phyloP scores from a whole-genome alignment of 345 rosid genomes.

The Salix viminalis region DNA sequence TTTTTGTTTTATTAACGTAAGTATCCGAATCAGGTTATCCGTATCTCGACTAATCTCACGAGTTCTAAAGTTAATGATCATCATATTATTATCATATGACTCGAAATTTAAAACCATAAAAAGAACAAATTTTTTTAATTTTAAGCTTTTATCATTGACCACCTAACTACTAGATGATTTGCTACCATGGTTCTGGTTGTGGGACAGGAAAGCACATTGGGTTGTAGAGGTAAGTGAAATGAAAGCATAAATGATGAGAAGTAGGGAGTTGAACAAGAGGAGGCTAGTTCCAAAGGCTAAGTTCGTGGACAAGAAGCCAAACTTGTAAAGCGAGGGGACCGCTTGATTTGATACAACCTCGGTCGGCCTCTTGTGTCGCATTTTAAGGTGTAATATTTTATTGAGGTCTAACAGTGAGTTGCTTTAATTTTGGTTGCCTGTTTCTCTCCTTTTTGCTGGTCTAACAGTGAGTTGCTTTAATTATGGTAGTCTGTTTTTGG shows the following conservation, averaged over 20 bases:
- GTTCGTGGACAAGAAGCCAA: conserved; percentile 38
- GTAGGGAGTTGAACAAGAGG: background rate
- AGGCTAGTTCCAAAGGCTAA: conserved; percentile 25
- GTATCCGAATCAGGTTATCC: accelerated
- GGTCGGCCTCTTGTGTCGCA: conserved; percentile 20
- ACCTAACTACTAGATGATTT: background rate
- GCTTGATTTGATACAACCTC: conserved; percentile 19
- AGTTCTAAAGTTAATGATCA: too few relatives aligned
- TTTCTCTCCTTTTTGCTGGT: too few relatives aligned
- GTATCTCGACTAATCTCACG: too few relatives aligned
- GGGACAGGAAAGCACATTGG: background rate
- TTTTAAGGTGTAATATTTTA: background rate
- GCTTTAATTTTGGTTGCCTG: too few relatives aligned
- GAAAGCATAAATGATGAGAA: background rate
- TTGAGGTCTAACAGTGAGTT: too few relatives aligned
- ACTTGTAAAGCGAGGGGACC: conserved; percentile 13
- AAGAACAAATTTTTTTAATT: too few relatives aligned
- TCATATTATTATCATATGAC: too few relatives aligned
- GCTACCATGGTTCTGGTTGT: background rate
- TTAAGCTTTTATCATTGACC: too few relatives aligned
- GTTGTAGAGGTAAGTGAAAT: background rate
- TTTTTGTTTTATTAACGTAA: too few relatives aligned
- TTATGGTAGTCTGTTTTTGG: too few relatives aligned
- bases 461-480: too few relatives aligned
- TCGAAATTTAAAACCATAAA: too few relatives aligned